Percentiles rank a stretch among this genome's conserved stretches.
These are phyloP conservation scores for Boehmeria nivea DNA, from an alignment of 306 rosid species.

Conservation along the genomic window DNA sequence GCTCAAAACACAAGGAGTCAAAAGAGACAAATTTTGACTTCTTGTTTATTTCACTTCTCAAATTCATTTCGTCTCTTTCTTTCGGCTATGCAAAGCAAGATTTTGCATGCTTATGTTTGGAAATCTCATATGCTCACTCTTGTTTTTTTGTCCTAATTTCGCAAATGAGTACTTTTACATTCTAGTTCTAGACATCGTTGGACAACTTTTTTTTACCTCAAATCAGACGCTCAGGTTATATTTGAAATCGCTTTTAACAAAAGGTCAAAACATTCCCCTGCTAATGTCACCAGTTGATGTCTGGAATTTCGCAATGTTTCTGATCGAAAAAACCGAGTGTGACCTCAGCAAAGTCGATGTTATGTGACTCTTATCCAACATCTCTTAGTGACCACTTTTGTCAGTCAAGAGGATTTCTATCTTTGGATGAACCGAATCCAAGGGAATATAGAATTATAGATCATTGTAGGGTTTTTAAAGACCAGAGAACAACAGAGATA, in stretches of 20 bases:
- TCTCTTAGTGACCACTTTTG: not conserved
- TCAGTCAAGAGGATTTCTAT: not conserved
- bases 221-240: not conserved
- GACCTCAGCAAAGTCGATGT: not conserved
- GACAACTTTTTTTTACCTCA: slow-evolving; percentile 1
- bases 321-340: no score
- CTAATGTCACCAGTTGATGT: no score
- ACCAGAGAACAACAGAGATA: no score
- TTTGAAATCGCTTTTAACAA: not conserved
- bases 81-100: not conserved
- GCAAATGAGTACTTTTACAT: not conserved
- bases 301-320: no score
- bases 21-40: slow-evolving; percentile 2
- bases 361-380: not conserved
- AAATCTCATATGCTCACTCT: not conserved
- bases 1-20: slow-evolving; percentile 17
- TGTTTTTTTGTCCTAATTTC: not conserved
- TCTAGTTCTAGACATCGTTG: not conserved
- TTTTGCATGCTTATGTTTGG: slow-evolving; percentile 5
- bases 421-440: not conserved
- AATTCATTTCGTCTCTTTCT: not conserved
- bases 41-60: not conserved
- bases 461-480: no score
- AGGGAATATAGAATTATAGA: no score
- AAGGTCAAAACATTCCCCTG: not conserved